A percentile compares a stretch with the other conserved stretches of the same genome.
Evolutionary conservation across 148 eudicot genomes (phyloP).

Genomic region (Dianthus caryophyllus): DNA sequence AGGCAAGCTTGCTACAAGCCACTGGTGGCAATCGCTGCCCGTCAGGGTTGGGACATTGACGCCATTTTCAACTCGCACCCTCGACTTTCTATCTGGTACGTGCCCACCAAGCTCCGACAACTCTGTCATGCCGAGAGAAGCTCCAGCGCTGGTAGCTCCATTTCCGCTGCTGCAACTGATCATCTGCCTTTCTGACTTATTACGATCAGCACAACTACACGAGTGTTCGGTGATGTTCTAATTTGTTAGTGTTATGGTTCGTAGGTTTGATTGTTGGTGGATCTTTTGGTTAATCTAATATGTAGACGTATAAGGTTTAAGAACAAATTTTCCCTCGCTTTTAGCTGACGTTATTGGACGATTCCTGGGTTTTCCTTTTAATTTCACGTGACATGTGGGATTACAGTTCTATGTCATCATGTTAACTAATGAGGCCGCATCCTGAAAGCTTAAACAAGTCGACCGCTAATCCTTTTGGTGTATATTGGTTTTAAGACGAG

Average conservation of each 20-base stretch:
- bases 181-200: conserved; percentile 2
- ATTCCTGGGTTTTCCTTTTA: no score
- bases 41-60: conserved; percentile 93
- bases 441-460: no score
- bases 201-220: neutral
- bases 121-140: conserved; percentile 82
- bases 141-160: conserved; percentile 17
- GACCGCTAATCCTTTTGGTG: no score
- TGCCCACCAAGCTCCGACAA: conserved; percentile 91
- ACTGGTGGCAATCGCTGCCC: conserved; percentile 59
- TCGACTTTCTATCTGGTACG: conserved; percentile 82
- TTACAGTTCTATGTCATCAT: no score
- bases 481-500: no score
- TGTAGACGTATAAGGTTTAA: no score
- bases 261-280: no score
- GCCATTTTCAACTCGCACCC: conserved; percentile 86
- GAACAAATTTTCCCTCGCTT: no score
- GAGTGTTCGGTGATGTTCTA: neutral
- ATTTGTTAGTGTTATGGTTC: neutral
- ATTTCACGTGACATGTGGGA: no score
- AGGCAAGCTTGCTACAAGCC: conserved; percentile 89
- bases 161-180: conserved; percentile 6
- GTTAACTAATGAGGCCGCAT: no score
- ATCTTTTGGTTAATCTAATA: no score
- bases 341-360: no score